Percentiles rank a stretch among this genome's conserved stretches.
Evolutionary conservation across 768 basidiomycete genomes (phyloP).

Genomic region (Tricholoma sp.): DNA sequence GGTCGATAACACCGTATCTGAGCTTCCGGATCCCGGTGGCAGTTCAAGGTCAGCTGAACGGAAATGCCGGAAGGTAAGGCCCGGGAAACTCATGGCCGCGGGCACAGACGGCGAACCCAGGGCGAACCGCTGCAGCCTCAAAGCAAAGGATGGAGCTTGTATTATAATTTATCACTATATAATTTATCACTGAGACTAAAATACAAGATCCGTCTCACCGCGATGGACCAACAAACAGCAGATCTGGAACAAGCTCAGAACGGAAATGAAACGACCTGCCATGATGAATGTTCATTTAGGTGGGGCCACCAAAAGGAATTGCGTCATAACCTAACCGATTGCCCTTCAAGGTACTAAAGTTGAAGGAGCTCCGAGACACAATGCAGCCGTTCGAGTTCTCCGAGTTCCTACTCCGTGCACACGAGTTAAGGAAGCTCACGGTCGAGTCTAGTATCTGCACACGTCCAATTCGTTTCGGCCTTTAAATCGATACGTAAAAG

Average conservation of each 20-base stretch:
- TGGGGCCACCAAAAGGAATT: background rate
- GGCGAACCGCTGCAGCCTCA: background rate
- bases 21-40: background rate
- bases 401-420: no score
- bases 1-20: constrained; percentile 9
- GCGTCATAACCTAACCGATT: constrained; percentile 4
- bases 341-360: no score
- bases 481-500: no score
- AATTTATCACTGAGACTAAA: constrained; percentile 3
- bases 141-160: constrained; percentile 5
- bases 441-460: no score
- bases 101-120: background rate
- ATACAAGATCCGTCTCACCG: constrained; percentile 7
- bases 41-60: constrained; percentile 10
- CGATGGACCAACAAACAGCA: background rate
- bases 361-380: no score
- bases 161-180: background rate
- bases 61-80: background rate
- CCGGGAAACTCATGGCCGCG: background rate
- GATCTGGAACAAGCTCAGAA: background rate
- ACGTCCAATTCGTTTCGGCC: no score
- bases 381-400: no score
- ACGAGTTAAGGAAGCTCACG: no score
- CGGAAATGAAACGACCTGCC: background rate
- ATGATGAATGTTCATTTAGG: background rate